Percentiles rank a stretch among this genome's conserved stretches.
These are phyloP conservation scores for Psilocybe cyanescens DNA, from an alignment of 768 basidiomycete species.

Conservation along the genomic window DNA sequence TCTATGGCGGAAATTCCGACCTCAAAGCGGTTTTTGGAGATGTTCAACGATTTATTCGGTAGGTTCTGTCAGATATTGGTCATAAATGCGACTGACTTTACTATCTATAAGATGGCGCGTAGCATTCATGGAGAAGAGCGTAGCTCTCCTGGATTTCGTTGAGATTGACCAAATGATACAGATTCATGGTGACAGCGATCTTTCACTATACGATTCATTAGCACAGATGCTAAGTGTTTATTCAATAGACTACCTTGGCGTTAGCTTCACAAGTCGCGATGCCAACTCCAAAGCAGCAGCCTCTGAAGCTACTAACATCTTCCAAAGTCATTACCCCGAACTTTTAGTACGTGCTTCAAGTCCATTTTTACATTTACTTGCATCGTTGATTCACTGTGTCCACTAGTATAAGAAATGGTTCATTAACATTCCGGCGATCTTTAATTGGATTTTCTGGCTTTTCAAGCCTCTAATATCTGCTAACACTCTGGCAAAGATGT, in stretches of 20 bases:
- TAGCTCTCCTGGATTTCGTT: constrained; percentile 68
- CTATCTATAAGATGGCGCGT: constrained; percentile 68
- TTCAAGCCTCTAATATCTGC: constrained; percentile 78
- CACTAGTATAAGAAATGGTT: constrained; percentile 75
- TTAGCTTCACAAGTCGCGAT: constrained; percentile 64
- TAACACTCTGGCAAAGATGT: constrained; percentile 81
- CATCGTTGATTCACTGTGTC: constrained; percentile 5
- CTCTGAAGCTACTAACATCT: constrained; percentile 72
- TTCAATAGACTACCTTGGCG: constrained; percentile 73
- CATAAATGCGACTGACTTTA: background rate
- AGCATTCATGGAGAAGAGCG: constrained; percentile 72
- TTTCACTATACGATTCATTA: background rate
- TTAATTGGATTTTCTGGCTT: constrained; percentile 85
- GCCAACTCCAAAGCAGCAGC: constrained; percentile 81
- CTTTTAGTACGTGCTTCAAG: constrained; percentile 53
- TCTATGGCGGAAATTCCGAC: constrained; percentile 75
- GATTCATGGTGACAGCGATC: constrained; percentile 60
- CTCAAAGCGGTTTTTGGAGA: constrained; percentile 77
- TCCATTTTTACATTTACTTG: background rate
- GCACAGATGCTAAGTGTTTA: background rate
- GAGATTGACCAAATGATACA: constrained; percentile 76
- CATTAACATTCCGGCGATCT: constrained; percentile 75
- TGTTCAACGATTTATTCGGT: constrained; percentile 77
- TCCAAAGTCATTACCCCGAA: constrained; percentile 80
- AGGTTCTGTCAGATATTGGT: constrained; percentile 16